Evolutionary conservation across 2,329 filamentous ascomycete genomes (phyloP), one percentile per base, ranked within the genome.

Genomic region (Colletotrichum gloeosporioides): DNA sequence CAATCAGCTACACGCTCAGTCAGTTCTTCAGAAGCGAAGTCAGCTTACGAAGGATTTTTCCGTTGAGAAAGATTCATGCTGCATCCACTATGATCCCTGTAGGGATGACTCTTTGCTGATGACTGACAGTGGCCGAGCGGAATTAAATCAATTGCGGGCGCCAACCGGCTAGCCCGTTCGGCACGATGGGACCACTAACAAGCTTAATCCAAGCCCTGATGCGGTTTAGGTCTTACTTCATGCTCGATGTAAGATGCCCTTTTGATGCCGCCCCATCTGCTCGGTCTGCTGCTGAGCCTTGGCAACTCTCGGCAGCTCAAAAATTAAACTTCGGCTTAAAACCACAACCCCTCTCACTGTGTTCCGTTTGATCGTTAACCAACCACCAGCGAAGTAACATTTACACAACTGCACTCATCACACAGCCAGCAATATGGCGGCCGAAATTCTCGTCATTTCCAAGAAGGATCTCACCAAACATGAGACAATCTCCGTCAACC

Each of bases 381-480:
- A 25, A 53, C 10, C n/a, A 25, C 10, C 44, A 53, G n/a, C 10
- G 10, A 34, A 13, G 59, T 12, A 25, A 34, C 12, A 10, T 31
- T 63, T 13, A 22, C 27, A 29, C n/a, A 44, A 16, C 8, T 12
- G 6, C 39, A 66, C 44, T 64, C 18, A 64, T 53, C 44, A 25
- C 16, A 66, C 25, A 13, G 9, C 9, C 49, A 57, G 39, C 44
- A 62, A 4, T 18, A 77, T 78, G 77, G 67, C 65, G 8, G 63
- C 67, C 22, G 73, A 79, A 64, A 76, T 83, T 34, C 82, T 82
- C 73, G 78, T 83, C 10, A 78, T 82, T 34, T 81, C 79, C 13
- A 83, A 83, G 66, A n/a, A 36, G 4, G 78, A 83, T 27, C 80
- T 80, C 63, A 49, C 67, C 29, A 66, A 80, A n/a, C 81, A 83